A percentile compares a stretch with the other conserved stretches of the same genome.
phyloP scores from a whole-genome alignment of 768 basidiomycete genomes.

The Coprinopsis strossmayeri region DNA sequence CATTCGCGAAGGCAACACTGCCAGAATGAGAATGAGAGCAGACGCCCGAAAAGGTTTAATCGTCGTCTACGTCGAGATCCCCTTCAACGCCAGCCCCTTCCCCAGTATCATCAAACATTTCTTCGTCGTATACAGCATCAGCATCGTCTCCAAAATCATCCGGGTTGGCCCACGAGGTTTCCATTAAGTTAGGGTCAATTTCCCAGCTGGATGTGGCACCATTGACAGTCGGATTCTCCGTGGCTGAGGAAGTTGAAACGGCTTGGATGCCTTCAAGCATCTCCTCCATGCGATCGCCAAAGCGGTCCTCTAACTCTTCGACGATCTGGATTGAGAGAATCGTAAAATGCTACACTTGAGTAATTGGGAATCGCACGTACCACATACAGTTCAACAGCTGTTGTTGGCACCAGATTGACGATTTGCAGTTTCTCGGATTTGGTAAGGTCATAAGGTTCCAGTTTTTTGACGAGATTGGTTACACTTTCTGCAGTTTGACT shows the following conservation, averaged over 20 bases:
- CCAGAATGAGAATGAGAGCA: no score
- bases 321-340: slow-evolving; percentile 56
- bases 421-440: slow-evolving; percentile 91
- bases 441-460: slow-evolving; percentile 68
- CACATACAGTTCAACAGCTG: slow-evolving; percentile 82
- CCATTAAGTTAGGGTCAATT: slow-evolving; percentile 24
- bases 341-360: neutral
- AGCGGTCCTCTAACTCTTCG: slow-evolving; percentile 84
- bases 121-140: slow-evolving; percentile 42
- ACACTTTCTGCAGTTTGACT: slow-evolving; percentile 63
- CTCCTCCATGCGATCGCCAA: slow-evolving; percentile 62
- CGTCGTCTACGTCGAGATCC: slow-evolving; percentile 37
- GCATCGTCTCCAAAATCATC: slow-evolving; percentile 26
- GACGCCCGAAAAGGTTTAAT: no score
- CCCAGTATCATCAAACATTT: slow-evolving; percentile 58
- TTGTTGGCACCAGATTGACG: slow-evolving; percentile 81
- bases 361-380: slow-evolving; percentile 40
- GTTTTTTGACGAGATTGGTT: slow-evolving; percentile 54
- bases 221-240: neutral
- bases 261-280: slow-evolving; percentile 55
- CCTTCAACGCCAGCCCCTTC: slow-evolving; percentile 65
- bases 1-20: no score
- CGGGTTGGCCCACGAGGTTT: slow-evolving; percentile 1
- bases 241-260: no score
- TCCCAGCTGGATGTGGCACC: neutral